Evolutionary conservation across 768 basidiomycete species (phyloP), one percentile per base, ranked within the genome.

Genomic region (Flagelloscypha sp.): DNA sequence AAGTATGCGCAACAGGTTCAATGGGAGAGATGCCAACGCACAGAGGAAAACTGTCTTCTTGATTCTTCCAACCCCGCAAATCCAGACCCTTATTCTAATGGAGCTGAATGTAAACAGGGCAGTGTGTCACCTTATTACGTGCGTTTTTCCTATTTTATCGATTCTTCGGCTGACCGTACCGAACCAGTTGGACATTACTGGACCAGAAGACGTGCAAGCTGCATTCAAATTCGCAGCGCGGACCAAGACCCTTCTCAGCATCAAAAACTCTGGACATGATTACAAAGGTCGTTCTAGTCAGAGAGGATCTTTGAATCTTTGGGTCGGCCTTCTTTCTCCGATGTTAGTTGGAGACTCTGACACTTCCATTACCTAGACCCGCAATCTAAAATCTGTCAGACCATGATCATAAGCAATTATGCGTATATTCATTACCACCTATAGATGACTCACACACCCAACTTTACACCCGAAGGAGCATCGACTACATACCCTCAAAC

Each of bases 11-110:
- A 27, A 20, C 30, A 65, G 57, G 42, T 55, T 7, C 50, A 62
- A 42, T 61, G 58, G 61, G 62, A 59, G 39, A 57, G 58, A 3
- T 65, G 63, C 37, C 55, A 58, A 43, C 33, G 40, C 24, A 48
- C 33, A 10, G 29, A 39, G 3, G 38, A 53, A 12, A 36, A 44
- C 16, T 65, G 63, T 33, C 33, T 61, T 3, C 48, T 63, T 6
- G 52, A 62, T 41, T 43, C 33, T 23, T 20, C 45, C 15, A 25
- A 48, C 35, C 32, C 49, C 3, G 40, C 38, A 5, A 44, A 53
- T 28, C 41, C 47, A 6, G 10, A 22, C 16, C 33, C 36, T 12
- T 51, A 38, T 2, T 44, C 24, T 22, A 34, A 27, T 13, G 40
- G 37, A 12, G 29, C 29, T 4, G 27, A 27, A 4, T 53, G 51